A percentile compares a stretch with the other conserved stretches of the same genome.
These are phyloP conservation scores for Viola odorata DNA, from an alignment of 345 rosid species.

Conservation along the genomic window DNA sequence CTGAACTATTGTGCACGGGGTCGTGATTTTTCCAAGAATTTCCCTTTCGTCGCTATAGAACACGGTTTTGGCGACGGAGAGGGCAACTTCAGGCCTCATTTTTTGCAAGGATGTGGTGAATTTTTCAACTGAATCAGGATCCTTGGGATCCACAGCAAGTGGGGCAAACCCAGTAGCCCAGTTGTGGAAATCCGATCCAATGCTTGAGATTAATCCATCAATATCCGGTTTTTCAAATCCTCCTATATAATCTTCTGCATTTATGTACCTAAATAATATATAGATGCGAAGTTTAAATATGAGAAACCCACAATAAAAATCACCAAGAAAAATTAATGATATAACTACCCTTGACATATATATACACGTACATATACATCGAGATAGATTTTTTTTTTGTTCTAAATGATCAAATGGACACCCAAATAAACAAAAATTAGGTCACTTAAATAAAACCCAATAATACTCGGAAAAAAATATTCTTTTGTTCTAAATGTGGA, in stretches of 20 bases:
- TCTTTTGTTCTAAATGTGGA: too few species aligned
- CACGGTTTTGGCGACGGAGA: conserved; percentile 53
- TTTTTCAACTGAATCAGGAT: conserved; percentile 31
- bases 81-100: conserved; percentile 56
- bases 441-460: too few species aligned
- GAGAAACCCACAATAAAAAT: too few species aligned
- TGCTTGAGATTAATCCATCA: conserved; percentile 34
- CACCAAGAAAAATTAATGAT: too few species aligned
- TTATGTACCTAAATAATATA: conserved; percentile 43
- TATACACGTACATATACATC: too few species aligned
- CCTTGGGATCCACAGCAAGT: conserved; percentile 34
- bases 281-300: neutral
- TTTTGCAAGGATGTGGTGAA: conserved; percentile 28
- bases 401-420: too few species aligned
- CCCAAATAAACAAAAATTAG: too few species aligned
- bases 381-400: too few species aligned
- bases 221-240: conserved; percentile 42
- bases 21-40: conserved; percentile 36
- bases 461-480: too few species aligned
- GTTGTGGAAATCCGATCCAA: conserved; percentile 41
- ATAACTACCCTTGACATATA: too few species aligned
- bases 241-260: conserved; percentile 53
- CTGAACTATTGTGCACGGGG: conserved; percentile 58
- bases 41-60: conserved; percentile 55
- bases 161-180: conserved; percentile 49